Base-by-base conservation (phyloP, 1,139 yeast species). In the Pichia inconspicua region DNA sequence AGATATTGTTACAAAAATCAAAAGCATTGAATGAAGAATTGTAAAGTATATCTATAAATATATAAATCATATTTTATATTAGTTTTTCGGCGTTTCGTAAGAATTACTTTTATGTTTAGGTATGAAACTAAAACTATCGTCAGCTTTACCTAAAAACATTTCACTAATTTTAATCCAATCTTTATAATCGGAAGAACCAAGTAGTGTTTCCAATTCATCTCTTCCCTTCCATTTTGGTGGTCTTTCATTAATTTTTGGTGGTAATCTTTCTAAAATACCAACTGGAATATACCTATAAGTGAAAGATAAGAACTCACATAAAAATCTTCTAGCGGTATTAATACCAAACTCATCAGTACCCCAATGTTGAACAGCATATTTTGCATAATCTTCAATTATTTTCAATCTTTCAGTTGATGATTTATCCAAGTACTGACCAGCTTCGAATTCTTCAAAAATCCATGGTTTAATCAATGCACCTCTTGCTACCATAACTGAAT, bases 131-230 rank as follows among this genome's bases (percentile, higher is more conserved):
- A 94, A 92, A 41, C 70, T 73, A 5, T 80, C 84, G 47, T 83
- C 79, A 1, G 84, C 84, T 51, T 87, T 87, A 25, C 98, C 98
- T 57, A 92, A 75, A 62, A 90, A 90, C 95, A 89, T 80, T 65
- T 94, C 98, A n/a, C 95, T 80, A 55, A 94, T 79, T 66, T 90
- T 92, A 65, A 92, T 86, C 99, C 99, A 92, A 66, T 92, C 98
- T 60, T 73, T 77, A 68, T 84, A 88, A 66, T 90, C 94, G 5
- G 80, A 70, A 41, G 95, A 83, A 0, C 94, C 97, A 56, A 92
- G 72, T 58, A 89, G 72, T 0, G 96, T 89, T 67, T 92, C 99
- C 61, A 90, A 67, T 52, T 92, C 98, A 64, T 87, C 80, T 66
- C 99, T 79, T n/a, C 97, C 97, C 58, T 70, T 76, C 96, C 97